phyloP scores from a whole-genome alignment of 306 rosid genomes.

The Ormosia emarginata region DNA sequence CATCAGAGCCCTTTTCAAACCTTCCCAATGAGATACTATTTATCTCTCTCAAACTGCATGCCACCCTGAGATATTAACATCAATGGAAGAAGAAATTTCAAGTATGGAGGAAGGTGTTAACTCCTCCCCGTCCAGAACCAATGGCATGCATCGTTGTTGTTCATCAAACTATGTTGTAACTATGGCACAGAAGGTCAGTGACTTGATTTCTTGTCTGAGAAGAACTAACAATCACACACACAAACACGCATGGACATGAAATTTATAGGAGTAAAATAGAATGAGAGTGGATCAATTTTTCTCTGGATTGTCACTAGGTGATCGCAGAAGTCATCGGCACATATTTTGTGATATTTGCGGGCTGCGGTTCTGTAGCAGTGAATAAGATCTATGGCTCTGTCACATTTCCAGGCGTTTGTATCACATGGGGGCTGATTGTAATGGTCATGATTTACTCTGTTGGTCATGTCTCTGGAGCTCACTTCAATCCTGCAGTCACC shows the following conservation, averaged over 20 bases:
- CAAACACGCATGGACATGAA: background rate
- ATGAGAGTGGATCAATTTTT: background rate
- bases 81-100: slow-evolving; percentile 21
- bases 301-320: slow-evolving; percentile 8
- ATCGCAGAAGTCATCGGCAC: slow-evolving; percentile 55
- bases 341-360: slow-evolving; percentile 47
- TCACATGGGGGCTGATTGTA: slow-evolving; percentile 47
- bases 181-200: slow-evolving; percentile 16
- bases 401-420: slow-evolving; percentile 20
- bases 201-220: background rate
- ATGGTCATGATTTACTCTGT: slow-evolving; percentile 33
- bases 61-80: background rate
- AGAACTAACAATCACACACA: background rate
- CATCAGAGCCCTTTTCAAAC: background rate
- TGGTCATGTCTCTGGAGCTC: slow-evolving; percentile 61
- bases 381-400: slow-evolving; percentile 38
- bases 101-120: slow-evolving; percentile 18
- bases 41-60: background rate
- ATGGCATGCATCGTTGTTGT: background rate
- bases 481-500: slow-evolving; percentile 61
- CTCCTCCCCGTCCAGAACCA: background rate
- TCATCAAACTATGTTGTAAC: slow-evolving; percentile 13
- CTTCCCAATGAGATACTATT: background rate
- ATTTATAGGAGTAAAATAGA: background rate
- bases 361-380: slow-evolving; percentile 29